Base-by-base conservation (phyloP, 306 rosid genomes). In the Astragalus membranaceus region DNA sequence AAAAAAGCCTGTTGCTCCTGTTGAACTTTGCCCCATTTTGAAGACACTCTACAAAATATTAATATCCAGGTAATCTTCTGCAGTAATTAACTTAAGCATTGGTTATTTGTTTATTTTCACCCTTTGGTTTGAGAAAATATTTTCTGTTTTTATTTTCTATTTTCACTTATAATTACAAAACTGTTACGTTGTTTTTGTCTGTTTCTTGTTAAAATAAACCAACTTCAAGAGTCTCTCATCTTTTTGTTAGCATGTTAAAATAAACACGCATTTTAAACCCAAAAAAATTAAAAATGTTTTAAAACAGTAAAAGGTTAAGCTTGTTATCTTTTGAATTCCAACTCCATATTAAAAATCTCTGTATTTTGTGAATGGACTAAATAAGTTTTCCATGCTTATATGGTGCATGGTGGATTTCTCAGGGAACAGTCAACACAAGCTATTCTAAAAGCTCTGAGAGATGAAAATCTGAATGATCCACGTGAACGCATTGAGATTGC, bases 401-500 rank as follows among this genome's bases (percentile, higher is more conserved):
- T n/a, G n/a, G n/a, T n/a, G n/a, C n/a, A n/a, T n/a, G n/a, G n/a
- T n/a, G n/a, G 64, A 61, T 75, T 63, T 58, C 50, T 72, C 83
- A 92, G 96, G 89, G 96, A 92, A 76, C 84, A 83, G 48, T 83
- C 93, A 72, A 63, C 96, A 41, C 86, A 83, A 69, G 96, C 93
- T 26, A 90, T 93, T 84, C 91, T 90, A 4, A 81, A 88, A 72
- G 93, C 96, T 14, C 57, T 93, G 80, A 86, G 98, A 80, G 98
- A 93, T 42, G 96, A 93, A 65, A 90, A 87, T 59, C 75, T 90
- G 80, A 93, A 93, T 49, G 98, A 93, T 81, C 98, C 96, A 2
- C 86, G 98, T 17, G 96, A 92, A 8, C 88, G 96, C 73, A 92
- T 92, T 64, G 96, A 85, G 83, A 86, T 92, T 68, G 96, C 96